Percentiles rank a stretch among this genome's conserved stretches.
Evolutionary conservation across 2,329 filamentous ascomycete genomes (phyloP).

Genomic region (Epichloe bromicola): DNA sequence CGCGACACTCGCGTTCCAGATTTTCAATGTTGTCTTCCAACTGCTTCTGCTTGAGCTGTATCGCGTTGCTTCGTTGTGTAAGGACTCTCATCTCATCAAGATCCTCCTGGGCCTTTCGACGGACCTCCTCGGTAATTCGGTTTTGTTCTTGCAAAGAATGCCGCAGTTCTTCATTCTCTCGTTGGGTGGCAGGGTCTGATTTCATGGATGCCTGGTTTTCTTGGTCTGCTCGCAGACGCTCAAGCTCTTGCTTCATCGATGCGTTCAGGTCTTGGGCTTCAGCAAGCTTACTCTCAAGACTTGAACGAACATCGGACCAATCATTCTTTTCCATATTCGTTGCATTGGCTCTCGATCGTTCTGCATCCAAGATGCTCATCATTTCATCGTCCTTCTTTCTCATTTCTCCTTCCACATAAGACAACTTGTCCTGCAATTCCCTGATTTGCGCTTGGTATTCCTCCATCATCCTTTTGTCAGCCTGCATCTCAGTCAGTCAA

Average conservation of each 20-base stretch:
- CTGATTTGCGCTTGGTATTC: slow-evolving; percentile 71
- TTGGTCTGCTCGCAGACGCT: slow-evolving; percentile 51
- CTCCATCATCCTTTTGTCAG: slow-evolving; percentile 58
- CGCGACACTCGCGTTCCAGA: slow-evolving; percentile 70
- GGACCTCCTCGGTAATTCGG: slow-evolving; percentile 74
- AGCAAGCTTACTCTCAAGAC: slow-evolving; percentile 60
- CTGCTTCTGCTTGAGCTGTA: slow-evolving; percentile 70
- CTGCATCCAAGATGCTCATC: slow-evolving; percentile 42
- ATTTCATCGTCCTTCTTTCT: slow-evolving; percentile 62
- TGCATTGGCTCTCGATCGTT: slow-evolving; percentile 38
- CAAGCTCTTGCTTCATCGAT: slow-evolving; percentile 67
- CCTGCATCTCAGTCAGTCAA: slow-evolving; percentile 23
- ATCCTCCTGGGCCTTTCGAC: slow-evolving; percentile 69
- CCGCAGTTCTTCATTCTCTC: slow-evolving; percentile 58
- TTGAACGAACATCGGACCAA: slow-evolving; percentile 50
- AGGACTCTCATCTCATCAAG: slow-evolving; percentile 80
- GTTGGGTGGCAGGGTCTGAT: slow-evolving; percentile 43
- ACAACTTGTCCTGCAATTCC: slow-evolving; percentile 61
- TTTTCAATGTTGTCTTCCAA: slow-evolving; percentile 61
- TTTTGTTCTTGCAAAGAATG: slow-evolving; percentile 59
- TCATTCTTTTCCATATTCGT: slow-evolving; percentile 54
- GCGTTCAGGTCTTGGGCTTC: slow-evolving; percentile 67
- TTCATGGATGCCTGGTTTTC: slow-evolving; percentile 12
- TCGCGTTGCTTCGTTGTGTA: slow-evolving; percentile 65
- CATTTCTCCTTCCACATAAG: slow-evolving; percentile 55